Evolutionary conservation across 2,329 filamentous ascomycete genomes (phyloP).

Genomic region (Cordyceps pruinosa): DNA sequence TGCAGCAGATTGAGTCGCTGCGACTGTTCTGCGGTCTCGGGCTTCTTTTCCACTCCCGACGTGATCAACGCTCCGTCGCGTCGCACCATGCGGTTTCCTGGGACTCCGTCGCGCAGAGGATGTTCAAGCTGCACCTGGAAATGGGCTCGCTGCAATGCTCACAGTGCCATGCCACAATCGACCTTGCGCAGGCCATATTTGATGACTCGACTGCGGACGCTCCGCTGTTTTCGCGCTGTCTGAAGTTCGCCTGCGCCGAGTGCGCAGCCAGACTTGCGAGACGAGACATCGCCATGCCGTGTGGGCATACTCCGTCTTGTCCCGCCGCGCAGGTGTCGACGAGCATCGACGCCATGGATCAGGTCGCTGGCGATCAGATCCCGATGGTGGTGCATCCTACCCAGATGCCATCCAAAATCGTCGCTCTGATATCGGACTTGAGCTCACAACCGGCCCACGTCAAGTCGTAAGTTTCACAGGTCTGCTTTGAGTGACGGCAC

Average conservation of each 20-base stretch:
- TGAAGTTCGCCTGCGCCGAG: slow-evolving; percentile 25
- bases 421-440: no score
- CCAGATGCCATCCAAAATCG: no score
- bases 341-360: no score
- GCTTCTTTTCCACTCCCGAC: slow-evolving; percentile 28
- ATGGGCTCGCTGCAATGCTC: slow-evolving; percentile 22
- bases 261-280: slow-evolving; percentile 17
- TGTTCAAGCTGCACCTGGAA: slow-evolving; percentile 28
- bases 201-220: slow-evolving; percentile 10
- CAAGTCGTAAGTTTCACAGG: no score
- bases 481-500: no score
- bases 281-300: neutral
- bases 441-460: no score
- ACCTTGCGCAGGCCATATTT: slow-evolving; percentile 18
- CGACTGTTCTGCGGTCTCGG: slow-evolving; percentile 42
- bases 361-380: no score
- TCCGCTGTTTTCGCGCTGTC: slow-evolving; percentile 27
- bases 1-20: slow-evolving; percentile 37
- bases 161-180: slow-evolving; percentile 24
- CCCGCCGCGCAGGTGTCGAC: no score
- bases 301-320: no score
- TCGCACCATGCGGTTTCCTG: slow-evolving; percentile 12
- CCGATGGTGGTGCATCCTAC: no score
- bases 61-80: slow-evolving; percentile 14
- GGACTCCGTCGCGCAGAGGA: slow-evolving; percentile 23